Evolutionary conservation across 2,329 filamentous ascomycete species (phyloP), one percentile per base, ranked within the genome.

Genomic region (Daldinia sp.): DNA sequence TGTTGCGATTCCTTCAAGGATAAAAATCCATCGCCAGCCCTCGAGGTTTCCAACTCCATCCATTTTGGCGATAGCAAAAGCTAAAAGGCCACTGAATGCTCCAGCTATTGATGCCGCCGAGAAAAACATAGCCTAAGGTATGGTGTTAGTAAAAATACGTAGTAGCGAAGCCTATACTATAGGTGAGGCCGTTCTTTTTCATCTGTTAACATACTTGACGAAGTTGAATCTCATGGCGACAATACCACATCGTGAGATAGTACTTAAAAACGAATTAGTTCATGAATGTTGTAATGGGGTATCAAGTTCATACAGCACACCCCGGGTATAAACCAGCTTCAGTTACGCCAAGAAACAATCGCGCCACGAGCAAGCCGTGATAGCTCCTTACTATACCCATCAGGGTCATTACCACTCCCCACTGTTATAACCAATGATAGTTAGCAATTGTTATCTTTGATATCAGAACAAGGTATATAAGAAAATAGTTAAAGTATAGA

Each of bases 41-140:
- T 83, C 81, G 5, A 86, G 78, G 0, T 87, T 86, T 0, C 85
- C 90, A 0, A 90, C 76, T 0, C 90, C 90, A 57, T 89, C 83
- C 90, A 93, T 92, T 61, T 90, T 86, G 7, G 85, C 85, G 63
- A 93, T 93, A 0, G 84, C 91, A 44, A 88, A 91, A 0, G 92
- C 91, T 1, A 93, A 82, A 2, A 93, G 83, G 3, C 92, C 92
- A 70, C 90, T 91, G 72, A 93, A 93, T 0, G 90, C 93, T 0
- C 93, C 93, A 0, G 93, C 92, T 0, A 96, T 82, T 0, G 93
- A 92, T 0, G 93, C 92, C 0, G 92, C 92, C 0, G 91, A 92
- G 82, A 95, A 97, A 84, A 96, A 95, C 58, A 94, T 87, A 1
- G 93, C 92, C 68, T 73, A 10, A 12, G 2, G 23, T 15, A 46